Conservation (phyloP, 495 filamentous ascomycete species). For the Diplogelasinospora grovesii region DNA sequence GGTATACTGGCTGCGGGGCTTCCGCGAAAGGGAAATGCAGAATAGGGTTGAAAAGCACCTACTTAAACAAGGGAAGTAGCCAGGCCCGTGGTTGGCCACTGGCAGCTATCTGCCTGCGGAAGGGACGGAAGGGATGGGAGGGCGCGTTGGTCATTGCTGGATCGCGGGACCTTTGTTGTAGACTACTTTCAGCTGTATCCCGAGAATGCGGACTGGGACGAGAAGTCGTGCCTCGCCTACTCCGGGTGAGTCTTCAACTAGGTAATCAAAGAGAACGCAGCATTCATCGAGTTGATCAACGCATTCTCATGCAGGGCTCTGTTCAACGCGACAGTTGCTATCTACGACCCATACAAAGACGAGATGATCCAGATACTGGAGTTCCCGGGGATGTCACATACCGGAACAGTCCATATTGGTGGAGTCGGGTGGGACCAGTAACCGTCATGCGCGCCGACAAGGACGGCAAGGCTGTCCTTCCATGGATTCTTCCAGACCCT, state of each 20-base stretch:
- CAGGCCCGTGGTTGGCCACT: too few species aligned
- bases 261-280: not conserved
- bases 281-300: not conserved
- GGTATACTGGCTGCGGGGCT: too few species aligned
- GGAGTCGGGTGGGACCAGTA: constrained; percentile 29
- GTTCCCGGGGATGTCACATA: constrained; percentile 23
- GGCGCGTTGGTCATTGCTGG: too few species aligned
- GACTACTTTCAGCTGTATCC: constrained; percentile 30
- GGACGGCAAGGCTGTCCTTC: constrained; percentile 16
- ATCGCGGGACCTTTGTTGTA: constrained; percentile 25
- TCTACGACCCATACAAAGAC: constrained; percentile 28
- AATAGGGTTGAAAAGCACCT: too few species aligned
- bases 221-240: constrained; percentile 21
- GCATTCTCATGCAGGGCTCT: constrained; percentile 1
- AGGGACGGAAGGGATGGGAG: too few species aligned
- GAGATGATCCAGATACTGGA: constrained; percentile 18
- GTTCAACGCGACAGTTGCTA: constrained; percentile 19
- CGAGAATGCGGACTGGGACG: constrained; percentile 32
- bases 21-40: too few species aligned
- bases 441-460: constrained; percentile 20
- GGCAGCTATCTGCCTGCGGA: too few species aligned
- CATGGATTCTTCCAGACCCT: constrained; percentile 22
- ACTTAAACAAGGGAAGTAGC: too few species aligned
- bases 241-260: constrained; percentile 13
- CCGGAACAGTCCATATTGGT: constrained; percentile 24